Base-by-base conservation (phyloP, 495 filamentous ascomycete genomes). In the Penicillium subrubescens region DNA sequence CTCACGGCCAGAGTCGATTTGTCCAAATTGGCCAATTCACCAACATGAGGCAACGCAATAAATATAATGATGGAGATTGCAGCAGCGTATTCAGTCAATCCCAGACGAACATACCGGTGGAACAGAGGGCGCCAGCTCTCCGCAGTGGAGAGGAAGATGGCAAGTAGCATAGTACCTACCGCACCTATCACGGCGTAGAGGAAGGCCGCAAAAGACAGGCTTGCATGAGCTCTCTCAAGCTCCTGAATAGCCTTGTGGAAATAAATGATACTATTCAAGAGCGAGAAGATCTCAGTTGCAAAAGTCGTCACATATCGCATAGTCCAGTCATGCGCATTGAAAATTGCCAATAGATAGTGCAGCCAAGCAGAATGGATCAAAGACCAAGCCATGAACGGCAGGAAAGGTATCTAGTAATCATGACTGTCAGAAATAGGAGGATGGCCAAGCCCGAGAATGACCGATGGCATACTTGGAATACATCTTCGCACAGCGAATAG, bases 261-360 rank as follows among this genome's bases (percentile, higher is more conserved):
- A 72, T 92, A 92, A 63, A 92, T 92, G 60, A 91, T 83, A 67
- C 85, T 88, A 72, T 91, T 91, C 4, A 91, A 75, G 0, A 91
- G 83, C 2, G 87, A 88, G 70, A 91, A 91, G 25, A 90, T 88
- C 68, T 92, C 89, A 17, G 85, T 89, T 29, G 83, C 86, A 67
- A 91, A 91, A 6, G 82, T 89, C 0, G 89, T 92, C 25, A 92
- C 89, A 68, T 92, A 91, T 59, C 86, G 82, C 89, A 92, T 92
- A 2, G 89, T 90, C 87, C 87, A 92, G 74, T 91, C 88, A 63
- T 90, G 89, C 23, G 88, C 89, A 71, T 92, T 91, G 67, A 90
- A 82, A 43, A 90, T 85, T 54, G 89, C 89, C 19, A 91, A 76
- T 7, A 91, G 68, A 70, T 86, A 89, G 68, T 89, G 88, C 78